Evolutionary conservation across 805 yeast species (phyloP).

Genomic region (Yarrowia hollandica): DNA sequence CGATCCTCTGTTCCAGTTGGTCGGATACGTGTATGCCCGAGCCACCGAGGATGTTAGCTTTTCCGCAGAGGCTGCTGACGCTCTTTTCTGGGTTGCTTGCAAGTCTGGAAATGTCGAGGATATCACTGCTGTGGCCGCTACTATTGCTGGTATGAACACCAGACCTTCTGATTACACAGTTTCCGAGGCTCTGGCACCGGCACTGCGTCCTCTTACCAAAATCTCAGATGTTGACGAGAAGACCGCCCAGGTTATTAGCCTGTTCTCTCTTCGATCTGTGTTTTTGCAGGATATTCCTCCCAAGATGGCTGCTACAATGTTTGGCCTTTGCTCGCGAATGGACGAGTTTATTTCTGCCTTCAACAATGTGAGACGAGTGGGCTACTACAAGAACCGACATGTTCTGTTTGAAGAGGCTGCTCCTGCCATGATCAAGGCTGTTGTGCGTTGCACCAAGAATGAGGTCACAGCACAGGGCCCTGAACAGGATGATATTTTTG

Average conservation of each 20-base stretch:
- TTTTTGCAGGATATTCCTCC: background rate
- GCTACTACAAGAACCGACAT: background rate
- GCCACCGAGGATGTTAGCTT: background rate
- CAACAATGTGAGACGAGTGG: background rate
- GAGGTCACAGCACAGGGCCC: background rate
- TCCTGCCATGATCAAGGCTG: slow-evolving; percentile 16
- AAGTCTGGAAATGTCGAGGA: slow-evolving; percentile 2
- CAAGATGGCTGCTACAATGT: background rate
- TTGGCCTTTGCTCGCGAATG: slow-evolving; percentile 12
- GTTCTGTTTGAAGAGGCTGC: background rate
- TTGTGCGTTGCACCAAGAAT: slow-evolving; percentile 21
- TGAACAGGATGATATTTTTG: background rate
- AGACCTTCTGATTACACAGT: slow-evolving; percentile 7
- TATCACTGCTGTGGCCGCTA: background rate
- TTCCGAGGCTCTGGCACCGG: slow-evolving; percentile 3
- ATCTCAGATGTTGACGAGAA: background rate
- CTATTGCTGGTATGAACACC: background rate
- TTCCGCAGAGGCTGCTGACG: background rate
- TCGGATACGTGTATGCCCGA: background rate
- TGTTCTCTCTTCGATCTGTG: background rate
- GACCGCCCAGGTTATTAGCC: background rate
- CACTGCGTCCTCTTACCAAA: background rate
- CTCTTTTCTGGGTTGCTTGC: slow-evolving; percentile 8
- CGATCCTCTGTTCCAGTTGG: background rate
- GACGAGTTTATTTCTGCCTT: slow-evolving; percentile 22